Evolutionary conservation across 495 filamentous ascomycete species (phyloP), one percentile per base, ranked within the genome.

Genomic region (Tuber microsphaerosporum): DNA sequence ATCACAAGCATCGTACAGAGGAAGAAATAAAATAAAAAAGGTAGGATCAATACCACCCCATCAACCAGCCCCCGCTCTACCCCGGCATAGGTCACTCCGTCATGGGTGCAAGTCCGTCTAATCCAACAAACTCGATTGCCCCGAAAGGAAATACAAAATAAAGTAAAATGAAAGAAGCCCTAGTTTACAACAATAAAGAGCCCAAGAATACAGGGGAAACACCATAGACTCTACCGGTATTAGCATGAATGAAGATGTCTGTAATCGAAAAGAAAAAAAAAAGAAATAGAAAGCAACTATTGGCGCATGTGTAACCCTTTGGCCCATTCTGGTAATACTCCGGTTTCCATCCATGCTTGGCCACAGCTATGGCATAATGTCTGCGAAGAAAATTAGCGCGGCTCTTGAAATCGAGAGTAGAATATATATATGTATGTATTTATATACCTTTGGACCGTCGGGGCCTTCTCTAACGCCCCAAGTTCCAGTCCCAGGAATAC

Each of bases 381-480:
- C 94, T 97, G 75, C 14, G 68, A n/a, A 16, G 12, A 72, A 43
- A 65, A 74, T 81, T 70, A 76, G 80, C 75, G 75, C 76, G 46
- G 46, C 48, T 71, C 72, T n/a, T 68, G 46, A 20, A 3, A 61
- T 76, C 61, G 34, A 2, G n/a, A 73, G 34, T 46, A 26, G 26
- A 41, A 73, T 65, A 71, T 56, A 56, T 56, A 56, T 56, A 22
- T 56, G 10, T 12, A n/a, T 70, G 22, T 39, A 56, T 72, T 43
- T 41, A 85, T 89, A 87, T 88, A 97, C 94, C 84, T 92, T 90
- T 73, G 90, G 88, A 69, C 94, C 95, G 77, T 88, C 86, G 26
- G 95, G 95, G 37, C 95, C 95, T 82, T 99, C 95, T 82, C 94
- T 85, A 16, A 97, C 94, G 73, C 91, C 93, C 96, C 95, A 99